These are phyloP conservation scores for Allantophomopsis lycopodina DNA, from an alignment of 2,329 filamentous ascomycete genomes.

Conservation along the genomic window DNA sequence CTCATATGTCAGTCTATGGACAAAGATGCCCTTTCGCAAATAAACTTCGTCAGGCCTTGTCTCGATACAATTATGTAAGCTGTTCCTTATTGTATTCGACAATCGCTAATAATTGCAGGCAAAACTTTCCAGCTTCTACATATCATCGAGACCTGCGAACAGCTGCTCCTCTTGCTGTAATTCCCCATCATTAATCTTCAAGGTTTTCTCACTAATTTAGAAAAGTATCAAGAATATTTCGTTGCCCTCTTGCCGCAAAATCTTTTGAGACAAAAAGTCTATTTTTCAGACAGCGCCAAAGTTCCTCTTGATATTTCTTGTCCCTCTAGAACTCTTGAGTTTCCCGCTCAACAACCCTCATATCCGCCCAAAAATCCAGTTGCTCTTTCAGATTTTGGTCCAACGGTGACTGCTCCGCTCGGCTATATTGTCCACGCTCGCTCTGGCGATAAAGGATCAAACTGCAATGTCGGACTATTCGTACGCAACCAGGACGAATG, in stretches of 20 bases:
- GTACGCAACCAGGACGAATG: constrained; percentile 7
- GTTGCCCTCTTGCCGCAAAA: constrained; percentile 11
- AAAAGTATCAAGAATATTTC: too few species aligned
- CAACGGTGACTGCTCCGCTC: constrained; percentile 15
- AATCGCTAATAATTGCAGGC: too few species aligned
- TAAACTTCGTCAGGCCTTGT: too few species aligned
- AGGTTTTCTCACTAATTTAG: too few species aligned
- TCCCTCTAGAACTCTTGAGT: constrained; percentile 4
- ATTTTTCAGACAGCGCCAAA: constrained; percentile 5
- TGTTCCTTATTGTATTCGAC: too few species aligned
- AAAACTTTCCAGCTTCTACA: too few species aligned
- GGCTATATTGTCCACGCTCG: constrained; percentile 20
- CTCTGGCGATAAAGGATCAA: constrained; percentile 21
- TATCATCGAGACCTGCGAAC: too few species aligned
- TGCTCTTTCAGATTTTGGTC: constrained; percentile 11
- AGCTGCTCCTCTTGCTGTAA: too few species aligned
- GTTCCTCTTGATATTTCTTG: constrained; percentile 7
- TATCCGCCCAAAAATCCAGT: constrained; percentile 4
- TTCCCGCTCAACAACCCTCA: constrained; percentile 4
- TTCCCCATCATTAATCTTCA: too few species aligned
- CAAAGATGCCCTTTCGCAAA: too few species aligned
- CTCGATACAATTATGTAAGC: too few species aligned
- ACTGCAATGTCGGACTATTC: constrained; percentile 22
- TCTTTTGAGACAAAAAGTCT: constrained; percentile 9
- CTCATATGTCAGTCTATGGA: constrained; percentile 15